Evolutionary conservation across 306 rosid genomes (phyloP).

Genomic region (Gillenia trifoliata): DNA sequence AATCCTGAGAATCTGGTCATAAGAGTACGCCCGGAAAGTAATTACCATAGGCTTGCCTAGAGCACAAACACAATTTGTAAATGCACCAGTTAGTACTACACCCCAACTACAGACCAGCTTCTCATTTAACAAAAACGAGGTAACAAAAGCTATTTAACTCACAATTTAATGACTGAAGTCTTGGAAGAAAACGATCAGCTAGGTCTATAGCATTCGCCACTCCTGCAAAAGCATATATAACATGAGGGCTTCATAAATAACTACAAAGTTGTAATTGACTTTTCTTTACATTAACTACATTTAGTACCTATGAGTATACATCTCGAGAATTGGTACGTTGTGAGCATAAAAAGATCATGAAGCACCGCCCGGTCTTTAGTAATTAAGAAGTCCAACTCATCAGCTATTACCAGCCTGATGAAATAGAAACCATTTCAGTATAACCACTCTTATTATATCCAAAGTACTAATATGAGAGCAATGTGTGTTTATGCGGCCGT

Average conservation of each 20-base stretch:
- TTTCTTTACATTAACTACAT: not conserved
- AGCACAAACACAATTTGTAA: slow-evolving; percentile 5
- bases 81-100: not conserved
- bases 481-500: not conserved
- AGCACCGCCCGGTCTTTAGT: slow-evolving; percentile 83
- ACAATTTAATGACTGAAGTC: slow-evolving; percentile 84
- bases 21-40: slow-evolving; percentile 71
- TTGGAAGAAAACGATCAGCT: slow-evolving; percentile 92
- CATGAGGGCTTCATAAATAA: not conserved
- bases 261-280: not conserved
- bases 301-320: slow-evolving; percentile 71
- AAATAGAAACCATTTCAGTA: slow-evolving; percentile 4
- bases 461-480: slow-evolving; percentile 13
- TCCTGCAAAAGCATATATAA: slow-evolving; percentile 39
- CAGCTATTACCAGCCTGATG: slow-evolving; percentile 70
- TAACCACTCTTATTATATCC: not conserved
- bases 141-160: slow-evolving; percentile 25
- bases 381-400: slow-evolving; percentile 88
- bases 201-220: slow-evolving; percentile 92
- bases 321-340: slow-evolving; percentile 80
- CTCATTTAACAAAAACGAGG: not conserved
- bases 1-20: slow-evolving; percentile 78
- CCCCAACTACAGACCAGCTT: not conserved
- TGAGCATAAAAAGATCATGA: slow-evolving; percentile 93
- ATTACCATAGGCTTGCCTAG: slow-evolving; percentile 78